phyloP scores from a whole-genome alignment of 768 basidiomycete genomes.

The Pisolithus sp. region DNA sequence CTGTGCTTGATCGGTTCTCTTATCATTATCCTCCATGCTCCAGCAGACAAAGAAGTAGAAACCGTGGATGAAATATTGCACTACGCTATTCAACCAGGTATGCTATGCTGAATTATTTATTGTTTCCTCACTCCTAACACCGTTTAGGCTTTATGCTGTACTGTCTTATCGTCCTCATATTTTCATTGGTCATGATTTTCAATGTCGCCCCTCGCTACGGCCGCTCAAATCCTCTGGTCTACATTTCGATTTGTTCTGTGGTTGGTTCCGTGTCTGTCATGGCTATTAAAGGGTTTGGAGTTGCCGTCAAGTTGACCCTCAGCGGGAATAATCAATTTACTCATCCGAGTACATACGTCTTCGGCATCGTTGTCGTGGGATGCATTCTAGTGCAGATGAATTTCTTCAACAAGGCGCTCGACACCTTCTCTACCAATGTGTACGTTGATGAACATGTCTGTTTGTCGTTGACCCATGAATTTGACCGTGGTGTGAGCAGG shows the following conservation, averaged over 20 bases:
- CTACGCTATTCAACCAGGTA: constrained; percentile 92
- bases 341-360: constrained; percentile 94
- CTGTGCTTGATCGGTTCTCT: constrained; percentile 82
- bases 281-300: constrained; percentile 98
- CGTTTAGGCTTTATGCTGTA: constrained; percentile 84
- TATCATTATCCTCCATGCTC: constrained; percentile 94
- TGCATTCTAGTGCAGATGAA: constrained; percentile 94
- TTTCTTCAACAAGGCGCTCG: constrained; percentile 97
- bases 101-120: constrained; percentile 14
- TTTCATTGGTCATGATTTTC: constrained; percentile 84
- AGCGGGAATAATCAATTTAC: constrained; percentile 93
- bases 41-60: constrained; percentile 87
- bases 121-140: constrained; percentile 5
- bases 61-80: constrained; percentile 91
- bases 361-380: constrained; percentile 70
- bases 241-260: constrained; percentile 93
- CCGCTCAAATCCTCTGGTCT: constrained; percentile 81
- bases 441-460: constrained; percentile 36
- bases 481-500: constrained; percentile 31
- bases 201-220: constrained; percentile 79
- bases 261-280: constrained; percentile 97
- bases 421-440: constrained; percentile 97
- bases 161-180: constrained; percentile 76
- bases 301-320: constrained; percentile 91
- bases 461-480: neutral